A percentile compares a stretch with the other conserved stretches of the same genome.
Conservation (phyloP, 306 rosid genomes). For the Lotus japonicus region DNA sequence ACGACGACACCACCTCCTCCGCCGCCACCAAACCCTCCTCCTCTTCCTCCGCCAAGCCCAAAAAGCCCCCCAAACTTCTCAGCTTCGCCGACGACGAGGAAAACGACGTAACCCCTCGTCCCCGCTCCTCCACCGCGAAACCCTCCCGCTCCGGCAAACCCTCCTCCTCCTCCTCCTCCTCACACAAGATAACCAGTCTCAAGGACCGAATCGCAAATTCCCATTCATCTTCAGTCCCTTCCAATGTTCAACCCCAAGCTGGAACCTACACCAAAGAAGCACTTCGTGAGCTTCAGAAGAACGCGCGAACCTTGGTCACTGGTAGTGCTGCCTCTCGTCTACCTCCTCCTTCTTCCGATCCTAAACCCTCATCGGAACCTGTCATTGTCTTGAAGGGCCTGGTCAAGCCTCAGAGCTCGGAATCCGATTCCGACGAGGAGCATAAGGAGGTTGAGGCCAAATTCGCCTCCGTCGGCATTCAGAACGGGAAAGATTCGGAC, state of each 20-base stretch:
- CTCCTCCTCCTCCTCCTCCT: conserved; percentile 38
- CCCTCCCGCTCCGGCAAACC: conserved; percentile 34
- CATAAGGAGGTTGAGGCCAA: conserved; percentile 37
- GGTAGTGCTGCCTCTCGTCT: conserved; percentile 27
- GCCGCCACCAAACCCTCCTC: conserved; percentile 11
- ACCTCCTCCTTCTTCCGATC: conserved; percentile 58
- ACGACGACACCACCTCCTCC: conserved; percentile 28
- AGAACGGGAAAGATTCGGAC: conserved; percentile 38
- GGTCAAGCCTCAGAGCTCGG: conserved; percentile 42
- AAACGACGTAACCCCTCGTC: conserved; percentile 25
- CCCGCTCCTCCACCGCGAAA: conserved; percentile 26
- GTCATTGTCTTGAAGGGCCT: conserved; percentile 62
- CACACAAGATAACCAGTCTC: conserved; percentile 58
- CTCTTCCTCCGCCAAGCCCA: conserved; percentile 44
- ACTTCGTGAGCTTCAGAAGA: conserved; percentile 90
- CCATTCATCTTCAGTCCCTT: conserved; percentile 36
- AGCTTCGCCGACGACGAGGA: conserved; percentile 87
- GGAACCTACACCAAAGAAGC: conserved; percentile 86
- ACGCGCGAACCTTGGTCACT: conserved; percentile 70
- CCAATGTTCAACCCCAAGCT: conserved; percentile 91
- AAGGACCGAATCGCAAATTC: conserved; percentile 62
- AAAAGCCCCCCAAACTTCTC: conserved; percentile 73
- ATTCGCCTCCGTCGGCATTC: conserved; percentile 54
- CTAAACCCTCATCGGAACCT: conserved; percentile 67
- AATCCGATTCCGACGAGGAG: conserved; percentile 39